These are phyloP conservation scores for Trametopsis cervina DNA, from an alignment of 768 basidiomycete genomes.

Conservation along the genomic window DNA sequence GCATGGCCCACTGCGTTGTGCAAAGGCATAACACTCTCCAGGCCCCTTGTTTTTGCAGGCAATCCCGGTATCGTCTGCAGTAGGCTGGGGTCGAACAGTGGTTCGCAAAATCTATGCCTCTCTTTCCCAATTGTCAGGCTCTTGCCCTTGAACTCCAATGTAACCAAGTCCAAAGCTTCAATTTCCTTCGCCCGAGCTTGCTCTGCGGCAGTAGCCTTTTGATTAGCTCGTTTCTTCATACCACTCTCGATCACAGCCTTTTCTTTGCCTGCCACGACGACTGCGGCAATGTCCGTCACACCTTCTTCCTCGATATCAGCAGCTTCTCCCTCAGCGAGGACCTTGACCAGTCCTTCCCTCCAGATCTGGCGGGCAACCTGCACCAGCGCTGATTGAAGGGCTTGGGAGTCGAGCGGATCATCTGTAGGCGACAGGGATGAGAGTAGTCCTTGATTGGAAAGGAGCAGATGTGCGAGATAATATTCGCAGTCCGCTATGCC, in stretches of 20 bases:
- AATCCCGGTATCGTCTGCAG: slow-evolving; percentile 28
- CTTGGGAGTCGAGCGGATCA: slow-evolving; percentile 37
- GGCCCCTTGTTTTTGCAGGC: slow-evolving; percentile 5
- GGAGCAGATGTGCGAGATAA: slow-evolving; percentile 70
- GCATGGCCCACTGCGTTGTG: slow-evolving; percentile 64
- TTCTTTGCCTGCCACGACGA: slow-evolving; percentile 87
- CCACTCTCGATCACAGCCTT: slow-evolving; percentile 82
- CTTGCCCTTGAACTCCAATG: slow-evolving; percentile 63
- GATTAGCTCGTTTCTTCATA: slow-evolving; percentile 69
- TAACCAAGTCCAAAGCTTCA: slow-evolving; percentile 76
- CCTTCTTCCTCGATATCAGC: slow-evolving; percentile 72
- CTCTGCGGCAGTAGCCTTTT: slow-evolving; percentile 70
- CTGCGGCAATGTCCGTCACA: slow-evolving; percentile 83
- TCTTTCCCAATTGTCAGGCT: slow-evolving; percentile 78
- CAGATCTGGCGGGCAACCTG: slow-evolving; percentile 62
- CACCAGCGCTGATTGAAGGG: slow-evolving; percentile 43
- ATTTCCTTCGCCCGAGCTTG: slow-evolving; percentile 78
- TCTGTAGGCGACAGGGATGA: slow-evolving; percentile 49
- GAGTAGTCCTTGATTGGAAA: slow-evolving; percentile 60
- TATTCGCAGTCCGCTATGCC: slow-evolving; percentile 68
- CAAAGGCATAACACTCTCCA: slow-evolving; percentile 30
- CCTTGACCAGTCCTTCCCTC: slow-evolving; percentile 59
- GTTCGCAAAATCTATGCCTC: slow-evolving; percentile 87
- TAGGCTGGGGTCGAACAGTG: slow-evolving; percentile 70
- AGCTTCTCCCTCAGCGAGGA: slow-evolving; percentile 70